Evolutionary conservation across 306 rosid genomes (phyloP).

Genomic region (Begonia loranthoides): DNA sequence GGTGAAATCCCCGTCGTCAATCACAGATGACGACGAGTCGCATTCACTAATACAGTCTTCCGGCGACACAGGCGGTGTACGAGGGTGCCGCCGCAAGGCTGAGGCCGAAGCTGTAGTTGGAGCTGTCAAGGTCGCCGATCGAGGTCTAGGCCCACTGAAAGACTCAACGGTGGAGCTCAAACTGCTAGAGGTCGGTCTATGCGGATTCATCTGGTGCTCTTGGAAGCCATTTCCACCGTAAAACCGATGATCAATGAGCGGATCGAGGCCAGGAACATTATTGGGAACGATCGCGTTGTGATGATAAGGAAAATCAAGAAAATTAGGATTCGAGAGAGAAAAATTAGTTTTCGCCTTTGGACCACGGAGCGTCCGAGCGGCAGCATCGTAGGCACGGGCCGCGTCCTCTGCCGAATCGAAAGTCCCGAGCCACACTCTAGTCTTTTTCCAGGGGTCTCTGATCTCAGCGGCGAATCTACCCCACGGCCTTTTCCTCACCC

Average conservation of each 20-base stretch:
- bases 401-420: constrained; percentile 83
- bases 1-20: constrained; percentile 38
- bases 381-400: constrained; percentile 68
- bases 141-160: constrained; percentile 64
- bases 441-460: constrained; percentile 79
- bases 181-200: constrained; percentile 64
- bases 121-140: constrained; percentile 2
- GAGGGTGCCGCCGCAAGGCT: constrained; percentile 23
- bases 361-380: constrained; percentile 63
- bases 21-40: constrained; percentile 71
- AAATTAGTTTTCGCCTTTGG: constrained; percentile 74
- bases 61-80: constrained; percentile 53
- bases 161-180: constrained; percentile 85
- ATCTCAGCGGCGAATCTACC: constrained; percentile 87
- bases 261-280: constrained; percentile 14
- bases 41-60: constrained; percentile 91
- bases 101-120: constrained; percentile 2
- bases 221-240: constrained; percentile 25
- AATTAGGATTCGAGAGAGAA: constrained; percentile 21
- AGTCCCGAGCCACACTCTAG: constrained; percentile 77
- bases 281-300: constrained; percentile 5
- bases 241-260: constrained; percentile 29
- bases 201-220: constrained; percentile 28
- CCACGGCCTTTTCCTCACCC: constrained; percentile 82
- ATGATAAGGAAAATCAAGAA: constrained; percentile 19